phyloP scores from a whole-genome alignment of 495 filamentous ascomycete species.

The Penicillium psychrofluorescens region DNA sequence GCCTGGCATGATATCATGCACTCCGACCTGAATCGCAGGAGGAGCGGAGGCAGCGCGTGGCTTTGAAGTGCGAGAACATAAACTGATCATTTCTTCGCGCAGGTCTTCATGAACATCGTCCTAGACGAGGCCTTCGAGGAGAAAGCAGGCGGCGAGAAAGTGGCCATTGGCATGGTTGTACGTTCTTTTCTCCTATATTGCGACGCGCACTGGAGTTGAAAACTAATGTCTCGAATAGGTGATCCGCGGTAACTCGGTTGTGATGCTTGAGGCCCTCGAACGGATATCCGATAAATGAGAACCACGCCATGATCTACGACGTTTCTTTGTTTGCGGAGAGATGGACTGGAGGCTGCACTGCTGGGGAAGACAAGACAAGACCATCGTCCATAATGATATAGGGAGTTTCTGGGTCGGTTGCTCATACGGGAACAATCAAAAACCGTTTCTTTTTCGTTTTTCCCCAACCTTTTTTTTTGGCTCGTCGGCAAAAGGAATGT shows the following conservation, averaged over 20 bases:
- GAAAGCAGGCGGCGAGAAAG: slow-evolving; percentile 87
- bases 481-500: not conserved
- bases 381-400: slow-evolving; percentile 21
- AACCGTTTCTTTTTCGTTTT: slow-evolving; percentile 20
- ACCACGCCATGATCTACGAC: slow-evolving; percentile 10
- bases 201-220: not conserved
- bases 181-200: slow-evolving; percentile 11
- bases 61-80: not conserved
- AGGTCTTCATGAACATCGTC: slow-evolving; percentile 99
- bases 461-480: slow-evolving; percentile 1
- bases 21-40: too few species aligned
- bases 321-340: slow-evolving; percentile 12
- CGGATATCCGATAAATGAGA: slow-evolving; percentile 49
- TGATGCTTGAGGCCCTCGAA: slow-evolving; percentile 80
- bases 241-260: slow-evolving; percentile 91
- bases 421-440: slow-evolving; percentile 32
- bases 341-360: slow-evolving; percentile 5
- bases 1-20: too few species aligned
- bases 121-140: slow-evolving; percentile 97
- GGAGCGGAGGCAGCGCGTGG: too few species aligned
- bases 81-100: slow-evolving; percentile 5
- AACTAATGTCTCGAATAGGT: slow-evolving; percentile 29
- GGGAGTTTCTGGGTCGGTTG: slow-evolving; percentile 37
- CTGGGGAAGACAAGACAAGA: slow-evolving; percentile 2
- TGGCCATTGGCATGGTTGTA: slow-evolving; percentile 88